Evolutionary conservation across 108 stramenopile genomes (phyloP).

Genomic region (Aurantiochytrium sp.): DNA sequence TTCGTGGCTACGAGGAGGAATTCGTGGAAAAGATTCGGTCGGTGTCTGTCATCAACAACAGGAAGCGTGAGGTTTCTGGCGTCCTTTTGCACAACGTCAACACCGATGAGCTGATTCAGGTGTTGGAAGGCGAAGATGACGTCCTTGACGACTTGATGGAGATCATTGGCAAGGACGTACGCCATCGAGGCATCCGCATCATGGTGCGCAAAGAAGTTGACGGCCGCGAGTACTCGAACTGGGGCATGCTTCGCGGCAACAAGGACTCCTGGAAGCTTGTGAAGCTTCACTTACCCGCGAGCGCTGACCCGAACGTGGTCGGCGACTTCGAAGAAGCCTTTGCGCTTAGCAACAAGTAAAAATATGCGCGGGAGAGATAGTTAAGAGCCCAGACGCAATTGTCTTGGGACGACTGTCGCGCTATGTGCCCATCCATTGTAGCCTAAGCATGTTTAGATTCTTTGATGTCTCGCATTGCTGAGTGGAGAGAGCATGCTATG

Average conservation of each 20-base stretch:
- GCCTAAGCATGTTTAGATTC: no score
- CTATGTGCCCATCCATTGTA: no score
- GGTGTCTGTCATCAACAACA: not conserved
- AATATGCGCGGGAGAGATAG: no score
- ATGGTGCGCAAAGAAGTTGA: not conserved
- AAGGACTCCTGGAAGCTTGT: not conserved
- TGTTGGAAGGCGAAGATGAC: not conserved
- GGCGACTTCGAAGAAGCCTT: not conserved
- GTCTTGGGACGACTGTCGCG: no score
- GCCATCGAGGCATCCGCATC: not conserved
- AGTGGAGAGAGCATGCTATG: no score
- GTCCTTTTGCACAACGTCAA: not conserved
- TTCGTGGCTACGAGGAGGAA: not conserved
- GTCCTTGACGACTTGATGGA: not conserved
- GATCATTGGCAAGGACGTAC: not conserved
- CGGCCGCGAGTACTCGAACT: not conserved
- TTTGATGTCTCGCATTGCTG: no score
- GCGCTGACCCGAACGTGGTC: not conserved
- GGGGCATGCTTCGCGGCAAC: not conserved
- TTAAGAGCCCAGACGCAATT: no score
- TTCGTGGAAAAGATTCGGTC: not conserved
- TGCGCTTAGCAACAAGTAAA: not conserved
- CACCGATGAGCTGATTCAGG: not conserved
- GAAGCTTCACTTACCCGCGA: not conserved
- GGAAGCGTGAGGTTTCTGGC: not conserved